Conservation (phyloP, 2,329 filamentous ascomycete species). For the Hypoxylon rubiginosum region DNA sequence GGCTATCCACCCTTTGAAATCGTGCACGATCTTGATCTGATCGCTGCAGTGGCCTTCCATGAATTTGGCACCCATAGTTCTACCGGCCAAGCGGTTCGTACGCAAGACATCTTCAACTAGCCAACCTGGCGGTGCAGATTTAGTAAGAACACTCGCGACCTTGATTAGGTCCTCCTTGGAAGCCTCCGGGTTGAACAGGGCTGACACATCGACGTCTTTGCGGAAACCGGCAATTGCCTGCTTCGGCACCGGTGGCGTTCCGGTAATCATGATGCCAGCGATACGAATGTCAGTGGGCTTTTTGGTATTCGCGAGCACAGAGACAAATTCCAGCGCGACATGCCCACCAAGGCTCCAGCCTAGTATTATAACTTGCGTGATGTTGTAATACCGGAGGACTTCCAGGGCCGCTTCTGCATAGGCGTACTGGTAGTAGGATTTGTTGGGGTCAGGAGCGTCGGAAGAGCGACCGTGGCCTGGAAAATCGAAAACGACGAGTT, state of each 20-base stretch:
- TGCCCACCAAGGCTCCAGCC: constrained; percentile 31
- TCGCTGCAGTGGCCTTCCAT: constrained; percentile 31
- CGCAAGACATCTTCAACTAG: constrained; percentile 31
- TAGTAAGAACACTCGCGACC: constrained; percentile 30
- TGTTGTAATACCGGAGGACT: constrained; percentile 29
- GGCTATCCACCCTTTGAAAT: constrained; percentile 30
- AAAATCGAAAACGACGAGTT: constrained; percentile 32
- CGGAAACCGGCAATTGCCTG: constrained; percentile 29
- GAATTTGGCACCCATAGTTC: constrained; percentile 28
- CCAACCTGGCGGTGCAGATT: constrained; percentile 28
- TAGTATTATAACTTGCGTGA: constrained; percentile 30
- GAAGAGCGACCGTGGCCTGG: constrained; percentile 31
- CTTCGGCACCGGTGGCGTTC: constrained; percentile 30
- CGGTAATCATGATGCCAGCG: constrained; percentile 31
- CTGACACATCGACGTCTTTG: constrained; percentile 29
- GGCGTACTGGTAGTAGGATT: constrained; percentile 31
- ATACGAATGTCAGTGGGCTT: constrained; percentile 30
- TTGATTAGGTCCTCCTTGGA: constrained; percentile 30
- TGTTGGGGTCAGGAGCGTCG: constrained; percentile 31
- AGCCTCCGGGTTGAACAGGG: constrained; percentile 31
- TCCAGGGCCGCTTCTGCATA: constrained; percentile 30
- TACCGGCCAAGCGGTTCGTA: constrained; percentile 29
- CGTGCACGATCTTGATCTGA: constrained; percentile 29
- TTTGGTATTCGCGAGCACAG: constrained; percentile 25
- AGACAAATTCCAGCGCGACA: constrained; percentile 28